These are phyloP conservation scores for Komagataella populi DNA, from an alignment of 805 yeast species.

Conservation along the genomic window DNA sequence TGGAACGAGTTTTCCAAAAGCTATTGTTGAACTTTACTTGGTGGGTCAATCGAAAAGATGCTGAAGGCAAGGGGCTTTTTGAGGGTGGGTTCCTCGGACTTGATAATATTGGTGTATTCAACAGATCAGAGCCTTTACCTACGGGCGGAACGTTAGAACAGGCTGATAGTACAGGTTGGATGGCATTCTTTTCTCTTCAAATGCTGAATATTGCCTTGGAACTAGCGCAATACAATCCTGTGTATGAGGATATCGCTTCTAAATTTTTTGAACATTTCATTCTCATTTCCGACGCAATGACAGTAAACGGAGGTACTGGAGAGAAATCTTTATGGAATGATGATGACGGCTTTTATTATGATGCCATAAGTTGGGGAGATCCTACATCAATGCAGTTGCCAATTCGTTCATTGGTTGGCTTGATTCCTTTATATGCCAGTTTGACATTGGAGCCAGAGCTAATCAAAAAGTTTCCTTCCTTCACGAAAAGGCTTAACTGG, in stretches of 20 bases:
- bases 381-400: slow-evolving; percentile 55
- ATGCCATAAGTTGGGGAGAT: slow-evolving; percentile 78
- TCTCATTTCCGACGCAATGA: slow-evolving; percentile 88
- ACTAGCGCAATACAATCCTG: slow-evolving; percentile 71
- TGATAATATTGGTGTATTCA: slow-evolving; percentile 87
- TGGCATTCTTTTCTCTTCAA: slow-evolving; percentile 83
- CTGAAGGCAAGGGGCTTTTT: slow-evolving; percentile 76
- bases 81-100: slow-evolving; percentile 92
- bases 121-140: slow-evolving; percentile 86
- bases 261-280: slow-evolving; percentile 90
- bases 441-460: slow-evolving; percentile 79
- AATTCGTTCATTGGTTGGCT: slow-evolving; percentile 80
- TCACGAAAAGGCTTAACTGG: slow-evolving; percentile 77
- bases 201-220: slow-evolving; percentile 91
- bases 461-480: slow-evolving; percentile 64
- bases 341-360: slow-evolving; percentile 77
- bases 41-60: slow-evolving; percentile 94
- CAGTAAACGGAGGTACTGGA: slow-evolving; percentile 27
- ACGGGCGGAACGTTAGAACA: slow-evolving; percentile 86
- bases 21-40: slow-evolving; percentile 81
- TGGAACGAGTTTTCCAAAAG: slow-evolving; percentile 89
- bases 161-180: slow-evolving; percentile 96
- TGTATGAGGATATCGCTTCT: slow-evolving; percentile 87
- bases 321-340: slow-evolving; percentile 80
- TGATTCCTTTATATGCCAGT: slow-evolving; percentile 83